Evolutionary conservation across 441 rosid species (phyloP), one percentile per base, ranked within the genome.

Genomic region (Rhodomyrtus psidioides): DNA sequence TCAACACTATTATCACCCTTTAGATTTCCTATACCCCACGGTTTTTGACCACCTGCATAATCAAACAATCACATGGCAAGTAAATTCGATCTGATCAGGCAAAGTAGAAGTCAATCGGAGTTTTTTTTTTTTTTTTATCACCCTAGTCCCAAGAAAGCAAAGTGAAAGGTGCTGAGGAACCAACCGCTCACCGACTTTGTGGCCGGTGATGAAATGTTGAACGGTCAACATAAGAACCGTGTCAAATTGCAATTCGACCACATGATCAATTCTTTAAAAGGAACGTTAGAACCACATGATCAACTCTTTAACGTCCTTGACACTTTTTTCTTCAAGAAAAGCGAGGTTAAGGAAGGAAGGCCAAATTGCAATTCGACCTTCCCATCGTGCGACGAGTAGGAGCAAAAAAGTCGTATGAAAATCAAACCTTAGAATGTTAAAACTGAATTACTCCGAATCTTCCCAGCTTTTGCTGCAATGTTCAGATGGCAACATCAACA

Each of bases 381-480:
- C 75, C 6, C 44, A 62, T 16, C 75, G 21, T 65, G 26, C 7
- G 46, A 9, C 26, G 14, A 34, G 46, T 65, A 2, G 9, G 17
- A 6, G 34, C 65, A 6, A 59, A 59, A 59, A n/a, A 34, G 46
- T 19, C 46, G 30, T 17, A 5, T 0, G 13, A 65, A 62, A 62
- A 34, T 65, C 0, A 34, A 19, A 34, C 14, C 4, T 9, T 0
- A 23, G 26, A 3, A 65, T 65, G 7, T 23, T 9, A 2, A 9
- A 16, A 53, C 70, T 28, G 70, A 60, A 60, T 27, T 28, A 7
- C 70, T 39, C 17, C 39, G 21, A 60, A 34, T 5, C 76, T 34
- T 65, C 76, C 26, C 14, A 0, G 46, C 34, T 60, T 60, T 19
- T 60, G 6, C 39, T 28, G 39, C 70, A 30, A 15, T 34, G 70